Evolutionary conservation across 208 protist genomes (phyloP).

Genomic region (Trypanosoma platydactyli): DNA sequence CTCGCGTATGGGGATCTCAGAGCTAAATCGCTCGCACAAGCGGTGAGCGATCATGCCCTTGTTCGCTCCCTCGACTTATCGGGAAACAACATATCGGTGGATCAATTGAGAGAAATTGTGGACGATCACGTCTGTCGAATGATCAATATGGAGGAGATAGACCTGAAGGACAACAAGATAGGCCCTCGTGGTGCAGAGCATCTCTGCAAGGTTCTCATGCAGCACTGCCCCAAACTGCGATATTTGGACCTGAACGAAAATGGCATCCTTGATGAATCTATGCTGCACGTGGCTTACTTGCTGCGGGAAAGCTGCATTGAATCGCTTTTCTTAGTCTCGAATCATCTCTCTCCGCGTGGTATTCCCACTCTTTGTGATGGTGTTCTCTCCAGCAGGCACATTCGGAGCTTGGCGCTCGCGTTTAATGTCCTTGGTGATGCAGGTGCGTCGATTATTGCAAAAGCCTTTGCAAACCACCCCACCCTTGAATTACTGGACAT

Average conservation of each 20-base stretch:
- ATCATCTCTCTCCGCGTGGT: constrained; percentile 76
- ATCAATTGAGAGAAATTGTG: constrained; percentile 48
- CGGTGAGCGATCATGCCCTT: constrained; percentile 35
- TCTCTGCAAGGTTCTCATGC: constrained; percentile 64
- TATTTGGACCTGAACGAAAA: constrained; percentile 89
- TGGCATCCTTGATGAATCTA: constrained; percentile 69
- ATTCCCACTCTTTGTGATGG: constrained; percentile 79
- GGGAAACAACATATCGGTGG: constrained; percentile 68
- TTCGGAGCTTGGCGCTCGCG: constrained; percentile 63
- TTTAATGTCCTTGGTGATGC: constrained; percentile 81
- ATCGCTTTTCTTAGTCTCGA: constrained; percentile 69
- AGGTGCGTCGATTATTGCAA: constrained; percentile 51
- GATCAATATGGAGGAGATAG: constrained; percentile 58
- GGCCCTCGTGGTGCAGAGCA: constrained; percentile 53
- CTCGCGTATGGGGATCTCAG: constrained; percentile 73
- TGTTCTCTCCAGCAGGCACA: constrained; percentile 42
- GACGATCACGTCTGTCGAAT: constrained; percentile 60
- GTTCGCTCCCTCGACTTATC: constrained; percentile 72
- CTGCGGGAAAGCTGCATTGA: constrained; percentile 48
- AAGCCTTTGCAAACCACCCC: constrained; percentile 50
- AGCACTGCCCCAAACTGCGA: constrained; percentile 52
- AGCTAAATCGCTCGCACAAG: constrained; percentile 41
- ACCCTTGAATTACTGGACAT: constrained; percentile 65
- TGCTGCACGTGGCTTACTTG: constrained; percentile 59
- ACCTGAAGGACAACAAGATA: constrained; percentile 85